Evolutionary conservation across 139 green algal genomes (phyloP).

Genomic region (Chlorella sp.): DNA sequence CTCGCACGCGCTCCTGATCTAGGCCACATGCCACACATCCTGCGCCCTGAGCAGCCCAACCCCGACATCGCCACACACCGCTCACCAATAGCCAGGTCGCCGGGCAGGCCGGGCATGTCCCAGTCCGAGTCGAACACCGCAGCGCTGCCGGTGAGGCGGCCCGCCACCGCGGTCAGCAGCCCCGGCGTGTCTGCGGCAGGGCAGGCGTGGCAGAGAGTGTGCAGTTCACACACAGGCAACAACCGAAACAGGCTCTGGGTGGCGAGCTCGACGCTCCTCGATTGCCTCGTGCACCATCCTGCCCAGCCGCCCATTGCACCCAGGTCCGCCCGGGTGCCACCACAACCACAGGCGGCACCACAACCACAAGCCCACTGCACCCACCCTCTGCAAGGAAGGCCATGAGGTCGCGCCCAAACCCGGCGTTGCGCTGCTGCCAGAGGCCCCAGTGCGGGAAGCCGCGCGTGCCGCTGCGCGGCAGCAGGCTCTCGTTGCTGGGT

Average conservation of each 20-base stretch:
- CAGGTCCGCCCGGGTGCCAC: too few species aligned
- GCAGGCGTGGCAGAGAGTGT: neutral
- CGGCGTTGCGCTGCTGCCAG: slow-evolving; percentile 54
- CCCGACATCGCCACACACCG: neutral
- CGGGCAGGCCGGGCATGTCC: slow-evolving; percentile 41
- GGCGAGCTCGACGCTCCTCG: too few species aligned
- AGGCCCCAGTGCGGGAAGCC: slow-evolving; percentile 66
- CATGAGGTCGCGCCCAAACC: slow-evolving; percentile 38
- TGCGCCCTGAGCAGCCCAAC: neutral
- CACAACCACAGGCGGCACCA: too few species aligned
- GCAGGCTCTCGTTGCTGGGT: slow-evolving; percentile 46
- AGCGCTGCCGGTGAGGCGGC: slow-evolving; percentile 48
- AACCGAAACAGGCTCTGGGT: too few species aligned
- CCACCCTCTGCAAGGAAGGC: slow-evolving; percentile 34
- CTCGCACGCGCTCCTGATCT: neutral
- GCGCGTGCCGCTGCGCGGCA: slow-evolving; percentile 48
- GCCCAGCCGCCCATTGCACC: too few species aligned
- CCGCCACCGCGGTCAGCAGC: slow-evolving; percentile 24
- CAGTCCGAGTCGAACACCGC: slow-evolving; percentile 44
- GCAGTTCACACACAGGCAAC: too few species aligned
- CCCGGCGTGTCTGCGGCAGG: neutral
- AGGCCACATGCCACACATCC: neutral
- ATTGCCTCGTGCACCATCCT: too few species aligned
- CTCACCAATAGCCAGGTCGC: slow-evolving; percentile 49
- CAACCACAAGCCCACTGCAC: neutral